Evolutionary conservation across 2,329 filamentous ascomycete species (phyloP).

Genomic region (Fusarium pseudoanthophilum): DNA sequence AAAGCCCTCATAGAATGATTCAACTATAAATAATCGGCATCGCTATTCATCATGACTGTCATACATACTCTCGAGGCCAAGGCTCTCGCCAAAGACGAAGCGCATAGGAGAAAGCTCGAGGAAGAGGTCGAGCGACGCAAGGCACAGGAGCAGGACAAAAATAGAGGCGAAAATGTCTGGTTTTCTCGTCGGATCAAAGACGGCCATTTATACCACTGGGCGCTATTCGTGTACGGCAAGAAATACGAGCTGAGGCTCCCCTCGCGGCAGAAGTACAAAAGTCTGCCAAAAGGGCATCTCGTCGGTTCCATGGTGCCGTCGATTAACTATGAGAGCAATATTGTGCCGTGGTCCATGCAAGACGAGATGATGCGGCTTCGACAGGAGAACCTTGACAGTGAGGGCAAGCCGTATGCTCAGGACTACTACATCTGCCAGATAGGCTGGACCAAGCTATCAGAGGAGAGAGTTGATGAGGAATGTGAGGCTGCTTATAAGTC

Average conservation of each 20-base stretch:
- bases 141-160: neutral
- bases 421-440: neutral
- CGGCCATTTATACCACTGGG: neutral
- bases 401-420: neutral
- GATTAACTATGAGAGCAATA: accelerated
- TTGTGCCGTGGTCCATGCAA: neutral
- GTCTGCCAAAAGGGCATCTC: neutral
- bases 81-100: neutral
- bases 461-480: neutral
- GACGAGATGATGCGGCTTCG: neutral
- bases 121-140: neutral
- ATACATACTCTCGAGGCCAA: neutral
- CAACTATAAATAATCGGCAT: accelerated
- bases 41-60: neutral
- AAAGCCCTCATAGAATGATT: accelerated
- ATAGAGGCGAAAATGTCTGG: neutral
- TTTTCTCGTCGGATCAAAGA: neutral
- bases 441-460: accelerated
- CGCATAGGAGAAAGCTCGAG: accelerated
- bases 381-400: neutral
- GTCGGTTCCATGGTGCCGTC: neutral
- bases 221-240: neutral
- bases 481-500: accelerated
- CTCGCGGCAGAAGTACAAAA: neutral
- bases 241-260: neutral